A percentile compares a stretch with the other conserved stretches of the same genome.
Evolutionary conservation across 2,329 filamentous ascomycete genomes (phyloP).

Genomic region (Sarocladium oryzae): DNA sequence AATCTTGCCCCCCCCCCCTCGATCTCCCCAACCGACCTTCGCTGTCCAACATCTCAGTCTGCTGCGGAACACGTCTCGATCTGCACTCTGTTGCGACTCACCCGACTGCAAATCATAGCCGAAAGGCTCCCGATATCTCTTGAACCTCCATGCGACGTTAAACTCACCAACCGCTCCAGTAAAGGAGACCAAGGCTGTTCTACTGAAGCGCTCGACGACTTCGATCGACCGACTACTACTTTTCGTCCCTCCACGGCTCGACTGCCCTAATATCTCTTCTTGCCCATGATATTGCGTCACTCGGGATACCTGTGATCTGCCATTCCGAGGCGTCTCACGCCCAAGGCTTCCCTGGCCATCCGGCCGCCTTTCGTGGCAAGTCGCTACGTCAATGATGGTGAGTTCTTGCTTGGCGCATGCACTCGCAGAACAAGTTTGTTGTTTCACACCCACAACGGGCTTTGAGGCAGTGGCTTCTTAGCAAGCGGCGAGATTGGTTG

Average conservation of each 20-base stretch:
- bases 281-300: constrained; percentile 3
- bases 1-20: constrained; percentile 4
- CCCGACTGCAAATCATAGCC: not conserved
- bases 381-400: constrained; percentile 9
- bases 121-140: not conserved
- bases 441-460: not conserved
- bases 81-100: not conserved
- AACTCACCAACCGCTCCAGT: not conserved
- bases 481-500: not conserved
- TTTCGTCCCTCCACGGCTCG: not conserved
- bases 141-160: not conserved
- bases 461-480: too few species aligned
- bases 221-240: not conserved
- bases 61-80: not conserved
- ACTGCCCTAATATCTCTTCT: not conserved
- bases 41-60: not conserved
- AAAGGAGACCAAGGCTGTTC: not conserved
- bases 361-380: constrained; percentile 5
- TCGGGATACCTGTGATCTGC: constrained; percentile 1
- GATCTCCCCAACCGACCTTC: not conserved
- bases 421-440: not conserved
- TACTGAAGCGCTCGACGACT: not conserved
- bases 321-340: not conserved
- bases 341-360: not conserved
- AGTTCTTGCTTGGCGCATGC: not conserved